Evolutionary conservation across 2,329 filamentous ascomycete genomes (phyloP).

Genomic region (Phialocephala subalpina): DNA sequence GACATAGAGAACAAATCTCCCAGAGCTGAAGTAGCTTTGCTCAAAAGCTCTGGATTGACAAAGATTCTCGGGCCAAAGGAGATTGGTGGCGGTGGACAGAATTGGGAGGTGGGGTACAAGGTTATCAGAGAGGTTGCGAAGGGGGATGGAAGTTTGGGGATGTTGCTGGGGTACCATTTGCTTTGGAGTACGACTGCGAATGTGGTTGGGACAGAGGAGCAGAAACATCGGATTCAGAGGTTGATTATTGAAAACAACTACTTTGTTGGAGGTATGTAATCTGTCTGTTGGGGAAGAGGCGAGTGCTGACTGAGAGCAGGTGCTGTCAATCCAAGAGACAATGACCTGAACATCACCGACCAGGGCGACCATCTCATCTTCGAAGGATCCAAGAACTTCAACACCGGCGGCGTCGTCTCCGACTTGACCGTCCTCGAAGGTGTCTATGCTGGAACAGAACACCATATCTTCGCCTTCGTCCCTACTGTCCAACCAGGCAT

Average conservation of each 20-base stretch:
- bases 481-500: constrained; percentile 65
- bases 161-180: constrained; percentile 71
- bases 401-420: constrained; percentile 71
- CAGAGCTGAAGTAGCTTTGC: constrained; percentile 56
- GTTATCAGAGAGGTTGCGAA: constrained; percentile 69
- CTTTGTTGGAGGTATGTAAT: constrained; percentile 63
- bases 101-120: constrained; percentile 64
- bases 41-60: constrained; percentile 59
- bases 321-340: constrained; percentile 72
- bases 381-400: constrained; percentile 71
- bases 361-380: constrained; percentile 64
- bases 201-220: constrained; percentile 66
- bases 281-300: neutral
- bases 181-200: constrained; percentile 69
- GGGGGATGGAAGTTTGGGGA: constrained; percentile 70
- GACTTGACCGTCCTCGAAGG: constrained; percentile 73
- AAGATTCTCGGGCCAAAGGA: constrained; percentile 58
- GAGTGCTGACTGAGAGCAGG: constrained; percentile 30
- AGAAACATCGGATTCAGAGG: constrained; percentile 63
- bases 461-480: constrained; percentile 70
- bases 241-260: constrained; percentile 69
- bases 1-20: constrained; percentile 62
- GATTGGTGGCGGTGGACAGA: constrained; percentile 60
- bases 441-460: constrained; percentile 61
- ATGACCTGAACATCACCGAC: constrained; percentile 62